Conservation (phyloP, 2,329 filamentous ascomycete genomes). For the Podosphaera aphanis region DNA sequence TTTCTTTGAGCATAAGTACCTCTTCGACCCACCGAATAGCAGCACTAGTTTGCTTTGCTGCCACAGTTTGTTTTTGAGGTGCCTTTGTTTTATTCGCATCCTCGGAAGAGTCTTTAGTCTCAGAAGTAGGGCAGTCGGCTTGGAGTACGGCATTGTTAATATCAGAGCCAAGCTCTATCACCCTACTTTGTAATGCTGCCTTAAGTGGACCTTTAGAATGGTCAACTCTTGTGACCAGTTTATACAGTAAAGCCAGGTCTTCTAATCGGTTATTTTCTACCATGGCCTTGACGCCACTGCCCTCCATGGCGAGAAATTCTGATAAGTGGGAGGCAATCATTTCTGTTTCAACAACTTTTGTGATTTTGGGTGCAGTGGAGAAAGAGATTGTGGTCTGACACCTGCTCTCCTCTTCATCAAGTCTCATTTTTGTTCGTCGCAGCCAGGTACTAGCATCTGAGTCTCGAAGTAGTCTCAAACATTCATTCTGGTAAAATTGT, state of each 20-base stretch:
- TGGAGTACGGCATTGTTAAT: conserved; percentile 48
- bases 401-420: conserved; percentile 60
- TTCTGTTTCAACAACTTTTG: conserved; percentile 54
- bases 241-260: conserved; percentile 61
- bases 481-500: conserved; percentile 55
- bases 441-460: conserved; percentile 68
- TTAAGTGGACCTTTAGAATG: conserved; percentile 46
- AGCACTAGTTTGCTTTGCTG: conserved; percentile 61
- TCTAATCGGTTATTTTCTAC: conserved; percentile 66
- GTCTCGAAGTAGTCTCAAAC: conserved; percentile 47
- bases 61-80: conserved; percentile 23
- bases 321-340: conserved; percentile 55
- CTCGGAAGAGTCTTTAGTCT: conserved; percentile 27
- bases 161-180: conserved; percentile 58
- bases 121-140: conserved; percentile 26
- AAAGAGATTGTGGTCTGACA: conserved; percentile 62
- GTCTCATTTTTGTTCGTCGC: conserved; percentile 45
- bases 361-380: conserved; percentile 49
- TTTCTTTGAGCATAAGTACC: conserved; percentile 62
- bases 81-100: conserved; percentile 25
- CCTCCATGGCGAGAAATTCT: conserved; percentile 65
- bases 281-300: conserved; percentile 69
- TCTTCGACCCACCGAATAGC: conserved; percentile 93
- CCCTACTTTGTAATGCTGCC: conserved; percentile 44
- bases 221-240: conserved; percentile 58